phyloP scores from a whole-genome alignment of 805 yeast genomes.

The Ogataea ramenticola region DNA sequence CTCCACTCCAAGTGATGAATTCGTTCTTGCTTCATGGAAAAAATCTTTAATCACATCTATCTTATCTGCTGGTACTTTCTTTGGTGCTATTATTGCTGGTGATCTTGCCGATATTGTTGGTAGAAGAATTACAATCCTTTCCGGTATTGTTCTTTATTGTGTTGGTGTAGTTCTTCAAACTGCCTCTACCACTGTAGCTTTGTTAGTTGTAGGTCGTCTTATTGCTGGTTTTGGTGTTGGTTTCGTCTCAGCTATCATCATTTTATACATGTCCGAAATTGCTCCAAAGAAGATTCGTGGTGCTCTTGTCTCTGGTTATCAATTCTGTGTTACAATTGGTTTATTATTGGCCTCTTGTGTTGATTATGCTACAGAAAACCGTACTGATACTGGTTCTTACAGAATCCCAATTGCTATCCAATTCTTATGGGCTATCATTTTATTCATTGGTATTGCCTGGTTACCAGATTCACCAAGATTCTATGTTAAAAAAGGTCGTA shows the following conservation, averaged over 20 bases:
- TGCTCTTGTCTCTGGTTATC: constrained; percentile 68
- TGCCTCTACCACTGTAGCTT: constrained; percentile 38
- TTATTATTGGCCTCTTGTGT: constrained; percentile 62
- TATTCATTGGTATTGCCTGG: constrained; percentile 54
- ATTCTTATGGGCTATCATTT: constrained; percentile 58
- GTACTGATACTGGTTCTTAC: constrained; percentile 51
- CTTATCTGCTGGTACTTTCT: constrained; percentile 62
- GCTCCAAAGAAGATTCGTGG: constrained; percentile 78
- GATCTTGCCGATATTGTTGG: constrained; percentile 42
- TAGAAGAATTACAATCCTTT: constrained; percentile 38
- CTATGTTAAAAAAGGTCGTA: constrained; percentile 47
- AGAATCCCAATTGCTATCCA: constrained; percentile 72
- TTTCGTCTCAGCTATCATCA: constrained; percentile 66
- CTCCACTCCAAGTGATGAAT: constrained; percentile 10
- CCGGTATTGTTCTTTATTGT: constrained; percentile 37
- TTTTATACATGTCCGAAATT: constrained; percentile 73
- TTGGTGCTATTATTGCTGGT: constrained; percentile 59
- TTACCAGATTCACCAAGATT: constrained; percentile 77
- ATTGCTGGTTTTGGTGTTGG: constrained; percentile 66
- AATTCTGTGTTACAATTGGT: constrained; percentile 60
- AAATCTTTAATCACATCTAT: constrained; percentile 58
- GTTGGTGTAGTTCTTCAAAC: constrained; percentile 44
- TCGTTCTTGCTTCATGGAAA: constrained; percentile 22
- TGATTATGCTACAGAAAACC: constrained; percentile 56
- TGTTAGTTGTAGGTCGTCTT: constrained; percentile 36